A percentile compares a stretch with the other conserved stretches of the same genome.
These are phyloP conservation scores for Aspergillus biplanus DNA, from an alignment of 495 filamentous ascomycete genomes.

Conservation along the genomic window DNA sequence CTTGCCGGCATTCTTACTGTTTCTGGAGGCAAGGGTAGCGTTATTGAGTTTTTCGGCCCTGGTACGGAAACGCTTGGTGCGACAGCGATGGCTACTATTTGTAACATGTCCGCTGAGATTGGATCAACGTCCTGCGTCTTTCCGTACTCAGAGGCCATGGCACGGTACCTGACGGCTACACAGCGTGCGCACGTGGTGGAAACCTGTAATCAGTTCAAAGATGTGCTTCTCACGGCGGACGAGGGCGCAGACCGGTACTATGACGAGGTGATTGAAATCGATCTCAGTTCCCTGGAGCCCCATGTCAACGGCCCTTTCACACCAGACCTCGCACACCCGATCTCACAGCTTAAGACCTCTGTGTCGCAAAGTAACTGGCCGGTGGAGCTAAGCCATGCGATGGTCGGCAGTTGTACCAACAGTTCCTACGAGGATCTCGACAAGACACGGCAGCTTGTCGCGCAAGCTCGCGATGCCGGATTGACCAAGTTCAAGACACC, in stretches of 20 bases:
- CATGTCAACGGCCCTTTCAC: slow-evolving; percentile 96
- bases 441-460: slow-evolving; percentile 80
- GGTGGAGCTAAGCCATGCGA: slow-evolving; percentile 84
- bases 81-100: slow-evolving; percentile 62
- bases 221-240: slow-evolving; percentile 65
- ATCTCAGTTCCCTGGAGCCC: slow-evolving; percentile 82
- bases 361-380: slow-evolving; percentile 85
- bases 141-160: slow-evolving; percentile 87
- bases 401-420: slow-evolving; percentile 88
- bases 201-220: slow-evolving; percentile 64
- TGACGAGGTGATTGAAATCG: slow-evolving; percentile 85
- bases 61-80: slow-evolving; percentile 64
- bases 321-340: slow-evolving; percentile 87
- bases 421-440: slow-evolving; percentile 93
- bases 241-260: slow-evolving; percentile 84
- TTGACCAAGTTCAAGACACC: slow-evolving; percentile 75
- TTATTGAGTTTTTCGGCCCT: slow-evolving; percentile 84
- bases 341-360: slow-evolving; percentile 83
- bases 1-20: slow-evolving; percentile 88
- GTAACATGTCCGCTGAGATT: slow-evolving; percentile 78
- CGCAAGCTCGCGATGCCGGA: slow-evolving; percentile 81
- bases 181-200: slow-evolving; percentile 79
- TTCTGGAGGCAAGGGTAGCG: slow-evolving; percentile 86
- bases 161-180: slow-evolving; percentile 80
- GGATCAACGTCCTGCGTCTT: slow-evolving; percentile 89